These are phyloP conservation scores for Fusarium ambrosium DNA, from an alignment of 2,329 filamentous ascomycete genomes.

Conservation along the genomic window DNA sequence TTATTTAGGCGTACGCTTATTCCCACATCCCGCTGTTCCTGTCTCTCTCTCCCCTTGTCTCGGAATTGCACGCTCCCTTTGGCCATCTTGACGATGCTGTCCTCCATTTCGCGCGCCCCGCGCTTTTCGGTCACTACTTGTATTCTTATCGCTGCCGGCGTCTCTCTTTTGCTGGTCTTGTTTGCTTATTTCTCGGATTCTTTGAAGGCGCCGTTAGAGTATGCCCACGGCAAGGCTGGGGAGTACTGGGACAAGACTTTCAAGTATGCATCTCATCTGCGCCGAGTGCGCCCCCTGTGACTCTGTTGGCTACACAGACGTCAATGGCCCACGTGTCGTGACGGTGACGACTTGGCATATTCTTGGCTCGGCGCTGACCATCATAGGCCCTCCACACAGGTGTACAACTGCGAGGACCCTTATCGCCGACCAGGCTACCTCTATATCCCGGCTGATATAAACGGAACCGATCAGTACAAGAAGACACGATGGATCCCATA, in stretches of 20 bases:
- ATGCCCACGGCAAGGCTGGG: conserved; percentile 29
- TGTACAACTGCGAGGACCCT: conserved; percentile 34
- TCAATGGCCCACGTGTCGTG: background rate
- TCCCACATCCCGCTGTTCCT: background rate
- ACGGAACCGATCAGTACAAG: conserved; percentile 72
- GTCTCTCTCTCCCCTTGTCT: conserved; percentile 5
- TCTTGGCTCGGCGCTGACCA: conserved; percentile 12
- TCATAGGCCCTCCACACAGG: background rate
- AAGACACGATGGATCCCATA: conserved; percentile 53
- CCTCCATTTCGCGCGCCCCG: conserved; percentile 24
- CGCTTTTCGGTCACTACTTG: conserved; percentile 25
- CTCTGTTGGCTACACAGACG: background rate
- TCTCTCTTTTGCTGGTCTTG: conserved; percentile 35
- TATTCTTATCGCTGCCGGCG: conserved; percentile 21
- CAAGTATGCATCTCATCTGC: conserved; percentile 7
- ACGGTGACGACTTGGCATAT: conserved; percentile 24
- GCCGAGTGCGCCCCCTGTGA: background rate
- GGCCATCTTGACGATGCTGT: conserved; percentile 29
- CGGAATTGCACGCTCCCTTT: conserved; percentile 1
- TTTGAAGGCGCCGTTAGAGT: conserved; percentile 24
- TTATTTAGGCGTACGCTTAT: conserved; percentile 2
- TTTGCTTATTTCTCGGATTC: conserved; percentile 35
- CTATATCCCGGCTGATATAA: conserved; percentile 61
- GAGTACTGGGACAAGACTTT: conserved; percentile 24
- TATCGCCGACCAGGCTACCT: conserved; percentile 66